Evolutionary conservation across 2,329 filamentous ascomycete species (phyloP).

Genomic region (Xylaria sp.): DNA sequence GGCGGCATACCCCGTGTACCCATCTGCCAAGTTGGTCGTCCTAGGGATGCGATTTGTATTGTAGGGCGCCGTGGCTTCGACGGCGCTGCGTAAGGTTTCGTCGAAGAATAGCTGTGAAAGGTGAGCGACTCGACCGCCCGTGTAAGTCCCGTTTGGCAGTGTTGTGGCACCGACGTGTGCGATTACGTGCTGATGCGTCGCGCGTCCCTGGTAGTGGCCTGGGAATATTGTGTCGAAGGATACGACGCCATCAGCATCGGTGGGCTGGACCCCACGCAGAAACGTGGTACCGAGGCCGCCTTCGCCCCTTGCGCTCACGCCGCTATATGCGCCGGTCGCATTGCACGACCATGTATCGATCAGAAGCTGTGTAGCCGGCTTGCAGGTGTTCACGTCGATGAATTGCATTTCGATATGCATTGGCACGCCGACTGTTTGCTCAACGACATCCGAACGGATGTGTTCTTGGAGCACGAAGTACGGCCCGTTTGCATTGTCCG

Average conservation of each 20-base stretch:
- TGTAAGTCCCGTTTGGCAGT: conserved; percentile 52
- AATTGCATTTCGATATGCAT: conserved; percentile 57
- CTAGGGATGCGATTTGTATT: conserved; percentile 50
- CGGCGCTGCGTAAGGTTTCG: conserved; percentile 50
- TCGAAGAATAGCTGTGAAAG: conserved; percentile 58
- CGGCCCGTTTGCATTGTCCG: conserved; percentile 56
- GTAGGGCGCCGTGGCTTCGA: conserved; percentile 53
- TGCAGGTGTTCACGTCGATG: conserved; percentile 58
- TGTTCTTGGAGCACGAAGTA: conserved; percentile 58
- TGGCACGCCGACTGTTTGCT: conserved; percentile 54
- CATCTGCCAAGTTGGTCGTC: conserved; percentile 46
- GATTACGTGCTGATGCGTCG: conserved; percentile 57
- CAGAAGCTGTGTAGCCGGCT: conserved; percentile 51
- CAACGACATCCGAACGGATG: conserved; percentile 54
- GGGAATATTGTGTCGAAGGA: conserved; percentile 60
- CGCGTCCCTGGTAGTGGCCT: conserved; percentile 55
- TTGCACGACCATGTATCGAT: conserved; percentile 61
- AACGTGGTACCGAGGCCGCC: conserved; percentile 55
- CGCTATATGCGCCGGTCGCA: conserved; percentile 57
- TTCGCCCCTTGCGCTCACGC: conserved; percentile 46
- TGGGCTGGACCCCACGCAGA: conserved; percentile 59
- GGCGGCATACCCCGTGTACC: conserved; percentile 49
- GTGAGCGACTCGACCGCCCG: conserved; percentile 53
- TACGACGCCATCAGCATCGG: conserved; percentile 59
- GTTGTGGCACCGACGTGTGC: conserved; percentile 51